Evolutionary conservation across 1,284 basidiomycete species (phyloP).

Genomic region (Puccinia hordei): DNA sequence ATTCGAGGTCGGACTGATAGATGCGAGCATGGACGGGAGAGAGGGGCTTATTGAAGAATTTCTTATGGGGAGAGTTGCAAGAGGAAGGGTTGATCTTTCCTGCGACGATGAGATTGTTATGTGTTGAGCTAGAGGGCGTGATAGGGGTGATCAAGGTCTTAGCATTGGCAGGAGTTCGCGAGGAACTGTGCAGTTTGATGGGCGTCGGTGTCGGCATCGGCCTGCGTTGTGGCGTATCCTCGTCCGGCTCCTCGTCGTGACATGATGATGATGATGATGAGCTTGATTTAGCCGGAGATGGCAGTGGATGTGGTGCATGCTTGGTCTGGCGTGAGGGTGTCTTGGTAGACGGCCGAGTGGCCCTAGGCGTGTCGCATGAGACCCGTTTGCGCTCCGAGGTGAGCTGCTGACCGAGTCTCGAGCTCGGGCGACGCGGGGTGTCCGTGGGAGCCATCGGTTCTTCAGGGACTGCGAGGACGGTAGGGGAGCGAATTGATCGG

Average conservation of each 20-base stretch:
- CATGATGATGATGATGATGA: neutral
- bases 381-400: neutral
- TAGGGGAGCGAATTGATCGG: too few species aligned
- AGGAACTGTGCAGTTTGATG: neutral
- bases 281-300: neutral
- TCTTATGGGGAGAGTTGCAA: neutral
- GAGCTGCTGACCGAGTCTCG: neutral
- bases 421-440: neutral
- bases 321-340: neutral
- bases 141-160: neutral
- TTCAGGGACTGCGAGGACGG: too few species aligned
- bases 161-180: neutral
- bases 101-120: neutral
- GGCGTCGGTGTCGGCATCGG: neutral
- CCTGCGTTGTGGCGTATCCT: neutral
- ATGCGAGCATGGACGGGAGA: neutral
- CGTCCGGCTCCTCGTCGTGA: neutral
- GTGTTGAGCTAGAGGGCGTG: neutral
- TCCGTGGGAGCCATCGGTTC: neutral
- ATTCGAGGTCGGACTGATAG: conserved; percentile 30
- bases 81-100: neutral
- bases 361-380: neutral
- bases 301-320: neutral
- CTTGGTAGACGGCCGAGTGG: neutral
- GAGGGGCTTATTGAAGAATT: neutral